Evolutionary conservation across 495 filamentous ascomycete genomes (phyloP), one percentile per base, ranked within the genome.

Genomic region (Talaromyces ruber): DNA sequence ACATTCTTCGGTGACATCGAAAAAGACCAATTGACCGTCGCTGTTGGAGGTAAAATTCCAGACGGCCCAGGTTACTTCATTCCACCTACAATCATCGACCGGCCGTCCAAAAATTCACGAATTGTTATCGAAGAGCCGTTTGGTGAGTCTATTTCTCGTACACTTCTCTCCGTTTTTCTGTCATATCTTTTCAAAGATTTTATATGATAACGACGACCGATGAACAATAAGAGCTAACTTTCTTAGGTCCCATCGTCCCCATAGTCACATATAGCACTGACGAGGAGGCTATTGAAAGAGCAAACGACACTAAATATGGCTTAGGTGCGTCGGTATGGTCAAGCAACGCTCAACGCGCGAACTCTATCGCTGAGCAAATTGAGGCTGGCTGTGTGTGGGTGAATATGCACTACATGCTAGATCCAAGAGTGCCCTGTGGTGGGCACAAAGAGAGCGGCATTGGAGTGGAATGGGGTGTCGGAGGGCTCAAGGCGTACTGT

Each of bases 371-470:
- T 32, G 3, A 32, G 30, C 30, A 32, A 11, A 32, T 32, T 9
- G 30, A 32, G 30, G 30, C 30, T 32, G 30, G 30, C 30, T 32
- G 30, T 3, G 30, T 32, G 8, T 32, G 30, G 30, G 30, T 32
- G 6, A 32, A 32, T 11, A 32, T 32, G 30, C 30, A 32, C 30
- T 32, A 32, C 30, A 3, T 32, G 30, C 30, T 32, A 9, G 30
- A 32, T 32, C 30, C 30, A 32, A 32, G 30, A 32, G 8, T 32
- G 30, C 30, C 30, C 30, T 32, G 30, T 32, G 30, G 30, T 32
- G 30, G 30, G 3, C 80, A 84, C 68, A 88, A 89, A 77, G 77
- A 85, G 62, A 83, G 78, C 62, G 87, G 87, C 1, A 82, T 87
- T 61, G 86, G 86, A 3, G 81, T 80, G n/a, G 87, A 88, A 71